Base-by-base conservation (phyloP, 495 filamentous ascomycete genomes). In the Rostrohypoxylon terebratum region DNA sequence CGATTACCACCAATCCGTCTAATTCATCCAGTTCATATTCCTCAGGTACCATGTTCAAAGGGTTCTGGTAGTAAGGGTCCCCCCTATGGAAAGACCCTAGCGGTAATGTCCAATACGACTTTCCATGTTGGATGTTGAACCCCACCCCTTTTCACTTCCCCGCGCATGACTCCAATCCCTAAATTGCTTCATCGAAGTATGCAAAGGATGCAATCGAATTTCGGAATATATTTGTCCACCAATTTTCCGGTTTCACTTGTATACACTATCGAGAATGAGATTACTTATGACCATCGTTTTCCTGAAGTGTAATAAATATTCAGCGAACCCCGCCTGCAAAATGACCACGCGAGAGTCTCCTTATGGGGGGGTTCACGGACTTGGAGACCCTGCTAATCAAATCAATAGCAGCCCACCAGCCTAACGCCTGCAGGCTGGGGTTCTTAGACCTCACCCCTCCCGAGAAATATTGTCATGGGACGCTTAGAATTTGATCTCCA, bases 31-130 rank as follows among this genome's bases (percentile, higher is more conserved):
- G n/a, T 73, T 50, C 66, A 69, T 62, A 69, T 62, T 57, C 66
- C 50, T 51, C 71, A 73, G 66, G 66, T 50, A 69, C 66, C 61
- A 59, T 66, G 55, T 73, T 28, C 21, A 55, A 63, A 55, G 65
- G 64, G 70, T 68, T 48, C 45, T 31, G 38, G 31, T 16, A 23
- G 25, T 33, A 48, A 40, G 28, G 38, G 25, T 33, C 45, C 38
- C 38, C 38, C 38, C 25, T 42, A 20, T 42, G 14, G 38, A 23
- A 36, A 50, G 59, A 68, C 66, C 71, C 71, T 69, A 48, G 57
- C 63, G 48, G 61, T 66, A 66, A 44, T 63, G 40, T 33, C 55
- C 57, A 69, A 66, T 73, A 53, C 66, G 33, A 73, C 71, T 57
- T 73, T 69, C 71, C 60, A 47, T 68, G n/a, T 54, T 59, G 13